Conservation (phyloP, 331 rosid species). For the Quercus lobata region DNA sequence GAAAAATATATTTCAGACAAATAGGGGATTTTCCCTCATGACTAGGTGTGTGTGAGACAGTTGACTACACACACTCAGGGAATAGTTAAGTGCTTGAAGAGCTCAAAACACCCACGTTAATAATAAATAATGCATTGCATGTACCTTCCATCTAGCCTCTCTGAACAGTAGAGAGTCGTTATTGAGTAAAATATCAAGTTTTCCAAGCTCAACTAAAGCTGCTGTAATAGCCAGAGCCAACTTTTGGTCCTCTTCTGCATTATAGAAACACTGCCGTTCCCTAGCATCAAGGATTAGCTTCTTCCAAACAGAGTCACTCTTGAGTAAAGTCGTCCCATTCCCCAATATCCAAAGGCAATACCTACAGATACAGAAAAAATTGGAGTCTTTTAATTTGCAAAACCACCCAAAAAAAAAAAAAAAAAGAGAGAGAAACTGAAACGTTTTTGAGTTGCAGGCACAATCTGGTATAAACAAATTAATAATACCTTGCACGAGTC, state of each 20-base stretch:
- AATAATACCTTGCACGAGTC: conserved; percentile 34
- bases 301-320: conserved; percentile 48
- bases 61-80: no score
- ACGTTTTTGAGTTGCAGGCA: background rate
- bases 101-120: no score
- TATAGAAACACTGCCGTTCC: conserved; percentile 37
- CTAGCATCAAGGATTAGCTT: conserved; percentile 44
- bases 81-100: no score
- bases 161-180: conserved; percentile 12
- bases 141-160: conserved; percentile 25
- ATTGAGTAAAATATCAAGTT: conserved; percentile 29
- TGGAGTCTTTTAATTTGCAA: background rate
- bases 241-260: conserved; percentile 47
- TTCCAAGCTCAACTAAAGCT: conserved; percentile 20
- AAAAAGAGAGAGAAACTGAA: background rate
- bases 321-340: conserved; percentile 39
- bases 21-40: background rate
- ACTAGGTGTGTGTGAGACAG: no score
- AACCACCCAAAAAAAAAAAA: background rate
- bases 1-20: background rate
- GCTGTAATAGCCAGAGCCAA: conserved; percentile 35
- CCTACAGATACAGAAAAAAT: conserved; percentile 39
- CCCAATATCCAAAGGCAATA: conserved; percentile 72
- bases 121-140: background rate
- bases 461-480: background rate